A percentile compares a stretch with the other conserved stretches of the same genome.
Evolutionary conservation across 352 stramenopile genomes (phyloP).

Genomic region (Globisporangium camurandrum): DNA sequence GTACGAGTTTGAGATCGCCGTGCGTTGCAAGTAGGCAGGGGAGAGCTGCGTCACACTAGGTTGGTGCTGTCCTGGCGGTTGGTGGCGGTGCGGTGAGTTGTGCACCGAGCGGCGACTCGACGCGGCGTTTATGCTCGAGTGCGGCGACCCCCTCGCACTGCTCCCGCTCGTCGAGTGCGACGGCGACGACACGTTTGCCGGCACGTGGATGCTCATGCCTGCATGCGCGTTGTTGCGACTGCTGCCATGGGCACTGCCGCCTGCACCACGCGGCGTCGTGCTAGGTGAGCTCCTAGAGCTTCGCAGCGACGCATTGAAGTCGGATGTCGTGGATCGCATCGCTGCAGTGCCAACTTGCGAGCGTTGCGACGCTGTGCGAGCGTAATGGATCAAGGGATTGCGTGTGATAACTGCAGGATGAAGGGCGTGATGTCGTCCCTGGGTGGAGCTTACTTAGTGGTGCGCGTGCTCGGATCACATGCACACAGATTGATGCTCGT

Average conservation of each 20-base stretch:
- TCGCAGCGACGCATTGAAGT: slow-evolving; percentile 29
- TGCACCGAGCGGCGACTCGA: slow-evolving; percentile 20
- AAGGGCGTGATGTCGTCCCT: no score
- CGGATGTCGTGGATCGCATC: slow-evolving; percentile 13
- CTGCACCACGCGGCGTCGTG: slow-evolving; percentile 9
- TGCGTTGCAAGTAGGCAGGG: slow-evolving; percentile 41
- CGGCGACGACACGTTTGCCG: slow-evolving; percentile 20
- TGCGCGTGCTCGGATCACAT: no score
- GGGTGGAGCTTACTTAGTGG: no score
- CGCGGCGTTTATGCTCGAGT: slow-evolving; percentile 9
- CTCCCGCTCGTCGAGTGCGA: slow-evolving; percentile 18
- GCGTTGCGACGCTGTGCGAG: no score
- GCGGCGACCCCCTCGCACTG: slow-evolving; percentile 30
- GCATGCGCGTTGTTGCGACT: slow-evolving; percentile 6
- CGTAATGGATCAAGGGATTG: no score
- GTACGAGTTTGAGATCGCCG: slow-evolving; percentile 60
- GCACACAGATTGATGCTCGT: no score
- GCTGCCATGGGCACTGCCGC: slow-evolving; percentile 1
- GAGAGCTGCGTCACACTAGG: slow-evolving; percentile 9
- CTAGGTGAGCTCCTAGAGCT: slow-evolving; percentile 16
- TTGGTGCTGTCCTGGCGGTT: slow-evolving; percentile 10
- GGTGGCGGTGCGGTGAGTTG: slow-evolving; percentile 13
- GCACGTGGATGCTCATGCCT: slow-evolving; percentile 48
- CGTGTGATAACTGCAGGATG: no score
- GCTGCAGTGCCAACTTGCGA: no score